These are phyloP conservation scores for Aureobasidium sp. DNA, from an alignment of 2,329 filamentous ascomycete species.

Conservation along the genomic window DNA sequence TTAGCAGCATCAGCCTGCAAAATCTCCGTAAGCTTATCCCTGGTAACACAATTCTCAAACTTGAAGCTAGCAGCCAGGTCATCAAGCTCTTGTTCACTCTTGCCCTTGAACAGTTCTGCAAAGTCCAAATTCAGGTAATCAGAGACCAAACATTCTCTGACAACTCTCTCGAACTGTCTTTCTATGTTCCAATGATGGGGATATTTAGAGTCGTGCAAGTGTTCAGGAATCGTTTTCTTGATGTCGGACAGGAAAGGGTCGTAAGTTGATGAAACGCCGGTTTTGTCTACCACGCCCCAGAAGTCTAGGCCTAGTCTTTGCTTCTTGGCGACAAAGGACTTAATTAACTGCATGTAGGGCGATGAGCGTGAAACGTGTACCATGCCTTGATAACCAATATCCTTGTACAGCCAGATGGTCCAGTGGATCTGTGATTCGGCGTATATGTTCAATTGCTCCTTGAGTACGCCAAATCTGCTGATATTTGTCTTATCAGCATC, in stretches of 20 bases:
- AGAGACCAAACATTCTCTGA: slow-evolving; percentile 14
- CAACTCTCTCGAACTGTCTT: slow-evolving; percentile 13
- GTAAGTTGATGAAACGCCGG: slow-evolving; percentile 6
- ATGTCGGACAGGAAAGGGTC: slow-evolving; percentile 13
- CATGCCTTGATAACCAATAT: slow-evolving; percentile 28
- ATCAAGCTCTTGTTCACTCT: slow-evolving; percentile 45
- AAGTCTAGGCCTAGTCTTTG: slow-evolving; percentile 42
- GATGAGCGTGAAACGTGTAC: slow-evolving; percentile 20
- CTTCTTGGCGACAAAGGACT: slow-evolving; percentile 49
- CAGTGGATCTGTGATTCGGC: slow-evolving; percentile 44
- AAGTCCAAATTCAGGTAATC: slow-evolving; percentile 40
- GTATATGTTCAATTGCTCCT: slow-evolving; percentile 43
- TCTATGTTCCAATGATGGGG: slow-evolving; percentile 14
- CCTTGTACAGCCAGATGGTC: slow-evolving; percentile 41
- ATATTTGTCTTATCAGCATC: slow-evolving; percentile 31
- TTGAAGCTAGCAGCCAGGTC: slow-evolving; percentile 45
- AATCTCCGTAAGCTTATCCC: slow-evolving; percentile 44
- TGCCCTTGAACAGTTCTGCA: slow-evolving; percentile 46
- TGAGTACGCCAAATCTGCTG: slow-evolving; percentile 34
- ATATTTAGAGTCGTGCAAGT: slow-evolving; percentile 18
- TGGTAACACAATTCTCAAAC: slow-evolving; percentile 45
- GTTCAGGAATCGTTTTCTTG: slow-evolving; percentile 33
- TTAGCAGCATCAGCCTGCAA: slow-evolving; percentile 35
- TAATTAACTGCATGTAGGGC: slow-evolving; percentile 40
- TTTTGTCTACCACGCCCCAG: slow-evolving; percentile 34